Evolutionary conservation across 108 stramenopile species (phyloP).

Genomic region (Skeletonema costatum): DNA sequence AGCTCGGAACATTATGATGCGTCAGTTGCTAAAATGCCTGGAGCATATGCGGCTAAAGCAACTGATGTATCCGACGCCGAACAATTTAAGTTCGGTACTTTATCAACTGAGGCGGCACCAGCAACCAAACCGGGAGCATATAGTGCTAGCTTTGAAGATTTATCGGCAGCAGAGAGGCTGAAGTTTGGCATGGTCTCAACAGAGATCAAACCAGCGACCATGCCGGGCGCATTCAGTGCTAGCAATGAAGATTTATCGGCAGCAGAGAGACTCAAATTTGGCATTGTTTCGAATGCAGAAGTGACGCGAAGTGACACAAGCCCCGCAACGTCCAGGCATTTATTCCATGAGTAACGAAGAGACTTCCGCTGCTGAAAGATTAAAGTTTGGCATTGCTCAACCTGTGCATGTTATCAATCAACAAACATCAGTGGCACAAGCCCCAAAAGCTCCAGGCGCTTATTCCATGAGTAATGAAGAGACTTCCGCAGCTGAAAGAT

Average conservation of each 20-base stretch:
- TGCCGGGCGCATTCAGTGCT: constrained; percentile 10
- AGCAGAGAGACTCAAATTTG: constrained; percentile 28
- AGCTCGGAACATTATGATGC: neutral
- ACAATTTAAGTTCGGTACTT: constrained; percentile 5
- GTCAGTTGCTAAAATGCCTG: neutral
- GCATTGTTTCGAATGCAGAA: neutral
- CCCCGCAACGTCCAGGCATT: constrained; percentile 1
- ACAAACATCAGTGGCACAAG: neutral
- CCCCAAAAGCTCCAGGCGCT: constrained; percentile 2
- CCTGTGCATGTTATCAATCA: neutral
- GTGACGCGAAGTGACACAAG: neutral
- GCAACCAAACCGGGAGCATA: constrained; percentile 8
- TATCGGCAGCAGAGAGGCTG: constrained; percentile 14
- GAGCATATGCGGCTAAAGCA: constrained; percentile 2
- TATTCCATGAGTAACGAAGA: neutral
- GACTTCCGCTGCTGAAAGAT: constrained; percentile 6
- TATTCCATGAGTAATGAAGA: neutral
- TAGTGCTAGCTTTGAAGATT: neutral
- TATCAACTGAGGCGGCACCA: neutral
- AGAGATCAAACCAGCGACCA: neutral
- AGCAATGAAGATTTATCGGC: constrained; percentile 1
- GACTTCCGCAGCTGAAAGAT: constrained; percentile 6
- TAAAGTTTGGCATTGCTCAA: constrained; percentile 19
- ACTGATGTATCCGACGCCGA: constrained; percentile 4
- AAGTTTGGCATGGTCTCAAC: constrained; percentile 8